Base-by-base conservation (phyloP, 768 basidiomycete genomes). In the Tricholoma flavovirens region DNA sequence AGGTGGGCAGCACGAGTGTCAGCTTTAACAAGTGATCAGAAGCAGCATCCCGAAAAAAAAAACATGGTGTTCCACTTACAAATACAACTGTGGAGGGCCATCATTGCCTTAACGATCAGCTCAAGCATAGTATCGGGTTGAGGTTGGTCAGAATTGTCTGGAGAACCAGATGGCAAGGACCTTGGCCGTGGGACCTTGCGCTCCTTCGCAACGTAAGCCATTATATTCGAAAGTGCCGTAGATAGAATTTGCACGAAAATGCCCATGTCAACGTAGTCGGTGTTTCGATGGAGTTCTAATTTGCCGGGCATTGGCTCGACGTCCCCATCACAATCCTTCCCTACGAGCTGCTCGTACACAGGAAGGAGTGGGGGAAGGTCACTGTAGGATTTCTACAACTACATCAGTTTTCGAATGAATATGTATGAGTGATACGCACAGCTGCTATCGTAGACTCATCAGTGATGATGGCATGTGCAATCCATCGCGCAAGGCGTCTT, bases 1-100 rank as follows among this genome's bases (percentile, higher is more conserved):
- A 92, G 75, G 67, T 88, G 82, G 1, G 84, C 82, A 24, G 86
- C 88, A 46, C 87, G 84, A 2, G 83, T 84, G 65, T 91, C 89
- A 46, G 81, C 87, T 89, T 56, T 11, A 42, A n/a, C 35, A 15
- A 36, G 35, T 6, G 9, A 11, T 54, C 9, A 45, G 7, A 10
- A 40, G 24, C 21, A 12, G 9, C 12, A 12, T 40, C 38, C n/a
- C 11, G 19, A 17, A 14, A 5, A 24, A 5, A 24, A 45, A 6
- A 1, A 24, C 11, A 35, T 32, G 32, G 15, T 48, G 43, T 19
- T 22, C 15, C 19, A 73, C 84, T 55, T 53, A 89, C 88, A 75
- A 53, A 89, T 89, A 51, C 74, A 78, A 12, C 77, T 75, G 63
- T 86, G 85, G 8, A 88, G 60, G 10, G 62, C 62, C 35, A 86